Evolutionary conservation across 2,329 filamentous ascomycete genomes (phyloP).

Genomic region (Acarospora socialis): DNA sequence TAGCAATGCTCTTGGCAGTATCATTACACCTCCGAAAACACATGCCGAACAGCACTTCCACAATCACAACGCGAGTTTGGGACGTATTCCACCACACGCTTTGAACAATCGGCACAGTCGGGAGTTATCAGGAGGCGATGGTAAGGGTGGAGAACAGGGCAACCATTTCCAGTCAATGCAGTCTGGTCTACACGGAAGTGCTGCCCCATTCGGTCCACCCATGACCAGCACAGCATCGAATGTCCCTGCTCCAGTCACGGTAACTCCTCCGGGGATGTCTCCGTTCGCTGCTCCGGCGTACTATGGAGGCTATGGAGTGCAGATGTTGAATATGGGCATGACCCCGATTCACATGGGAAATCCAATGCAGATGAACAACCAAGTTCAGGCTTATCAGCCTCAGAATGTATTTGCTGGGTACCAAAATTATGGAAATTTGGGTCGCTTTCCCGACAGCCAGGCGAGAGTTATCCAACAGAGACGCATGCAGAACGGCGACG

Average conservation of each 20-base stretch:
- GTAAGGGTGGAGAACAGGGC: constrained; percentile 32
- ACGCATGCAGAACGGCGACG: constrained; percentile 59
- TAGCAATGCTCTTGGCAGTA: constrained; percentile 36
- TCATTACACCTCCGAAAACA: constrained; percentile 37
- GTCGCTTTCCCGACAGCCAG: constrained; percentile 57
- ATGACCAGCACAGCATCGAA: constrained; percentile 29
- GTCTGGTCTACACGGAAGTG: constrained; percentile 63
- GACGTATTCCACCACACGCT: constrained; percentile 57
- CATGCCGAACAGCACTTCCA: constrained; percentile 45
- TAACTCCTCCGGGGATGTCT: constrained; percentile 13
- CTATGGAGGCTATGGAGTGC: constrained; percentile 35
- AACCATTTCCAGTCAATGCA: constrained; percentile 46
- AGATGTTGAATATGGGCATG: constrained; percentile 52
- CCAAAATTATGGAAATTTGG: constrained; percentile 32
- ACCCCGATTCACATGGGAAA: constrained; percentile 46
- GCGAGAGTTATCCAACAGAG: constrained; percentile 62
- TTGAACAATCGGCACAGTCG: constrained; percentile 57
- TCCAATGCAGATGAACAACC: constrained; percentile 24
- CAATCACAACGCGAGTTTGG: constrained; percentile 68
- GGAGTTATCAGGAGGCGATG: constrained; percentile 43
- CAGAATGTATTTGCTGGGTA: constrained; percentile 46
- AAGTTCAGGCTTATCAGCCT: constrained; percentile 26
- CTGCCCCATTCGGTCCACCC: constrained; percentile 63
- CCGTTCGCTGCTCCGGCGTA: constrained; percentile 21
- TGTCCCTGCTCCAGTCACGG: constrained; percentile 22